Conservation (phyloP, 345 rosid species). For the Eucalyptus polybractea region DNA sequence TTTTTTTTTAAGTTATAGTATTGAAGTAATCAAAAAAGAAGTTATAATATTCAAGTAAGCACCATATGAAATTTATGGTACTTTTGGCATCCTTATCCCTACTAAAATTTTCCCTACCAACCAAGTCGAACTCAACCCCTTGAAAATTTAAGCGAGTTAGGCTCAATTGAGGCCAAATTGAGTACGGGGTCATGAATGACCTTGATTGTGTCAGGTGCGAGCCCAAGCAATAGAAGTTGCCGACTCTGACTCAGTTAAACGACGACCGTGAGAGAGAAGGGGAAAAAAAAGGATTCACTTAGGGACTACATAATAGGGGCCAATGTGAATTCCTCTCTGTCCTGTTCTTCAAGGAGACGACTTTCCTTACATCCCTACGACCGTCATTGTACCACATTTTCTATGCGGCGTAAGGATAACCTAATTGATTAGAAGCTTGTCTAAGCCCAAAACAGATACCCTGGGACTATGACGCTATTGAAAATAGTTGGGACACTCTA, state of each 20-base stretch:
- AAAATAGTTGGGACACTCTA: neutral
- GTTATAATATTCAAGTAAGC: no score
- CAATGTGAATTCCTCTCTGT: neutral
- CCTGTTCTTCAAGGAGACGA: neutral
- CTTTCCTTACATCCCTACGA: neutral
- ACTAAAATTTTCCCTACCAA: neutral
- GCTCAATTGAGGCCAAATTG: neutral
- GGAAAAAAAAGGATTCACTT: neutral
- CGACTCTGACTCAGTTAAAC: neutral
- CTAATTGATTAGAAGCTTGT: neutral
- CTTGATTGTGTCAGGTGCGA: neutral
- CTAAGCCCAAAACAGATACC: neutral
- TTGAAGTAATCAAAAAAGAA: no score
- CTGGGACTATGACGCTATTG: neutral
- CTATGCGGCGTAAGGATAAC: neutral
- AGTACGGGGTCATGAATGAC: neutral
- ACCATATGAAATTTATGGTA: no score
- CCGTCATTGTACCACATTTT: neutral
- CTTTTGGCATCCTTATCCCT: neutral
- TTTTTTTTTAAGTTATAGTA: no score
- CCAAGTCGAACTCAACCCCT: neutral
- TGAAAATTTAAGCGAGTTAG: neutral
- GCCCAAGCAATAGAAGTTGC: neutral
- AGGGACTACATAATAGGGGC: neutral
- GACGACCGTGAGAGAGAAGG: neutral